Base-by-base conservation (phyloP, 2,329 filamentous ascomycete genomes). In the Claviceps pusilla region DNA sequence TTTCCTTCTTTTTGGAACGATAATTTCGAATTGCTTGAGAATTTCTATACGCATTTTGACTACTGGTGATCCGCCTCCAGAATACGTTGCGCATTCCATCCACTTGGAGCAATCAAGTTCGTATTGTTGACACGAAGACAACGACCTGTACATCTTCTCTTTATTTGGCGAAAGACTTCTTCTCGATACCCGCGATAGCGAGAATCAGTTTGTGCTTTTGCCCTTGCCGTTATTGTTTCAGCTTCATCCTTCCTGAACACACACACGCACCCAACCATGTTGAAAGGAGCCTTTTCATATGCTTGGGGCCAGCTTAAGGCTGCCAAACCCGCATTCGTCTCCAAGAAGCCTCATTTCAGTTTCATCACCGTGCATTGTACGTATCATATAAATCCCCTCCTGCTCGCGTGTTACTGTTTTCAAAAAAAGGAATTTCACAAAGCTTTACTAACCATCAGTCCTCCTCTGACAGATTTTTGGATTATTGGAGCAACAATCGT, bases 281-380 rank as follows among this genome's bases (percentile, higher is more conserved):
- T 73, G 56, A 61, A 66, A 56, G 58, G 59, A 56, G 54, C 61
- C 56, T 65, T 64, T 56, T 63, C 64, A 58, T 66, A 58, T 50
- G 35, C 71, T 46, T 69, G 70, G 69, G 65, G 64, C 42, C 71
- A 76, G 61, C 55, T 79, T 57, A 71, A 69, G 66, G 66, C 71
- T 55, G 62, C 79, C 58, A 79, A 77, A 63, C 79, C 78, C 3
- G 72, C 77, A 16, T 80, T 83, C 58, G 61, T 81, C 33, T 76
- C 76, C 53, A 79, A 76, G 63, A 75, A 78, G 61, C 84, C 82
- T 16, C 80, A 83, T 60, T 84, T 90, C 69, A 89, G 87, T 71
- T 94, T 91, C 66, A 89, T 93, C 57, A 83, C 83, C 1, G 74
- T 82, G 16, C 88, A 94, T 64, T 94, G 85, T 87, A 71, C 68